Percentiles rank a stretch among this genome's conserved stretches.
These are phyloP conservation scores for Pleurotus tuber-regium DNA, from an alignment of 768 basidiomycete species.

Conservation along the genomic window DNA sequence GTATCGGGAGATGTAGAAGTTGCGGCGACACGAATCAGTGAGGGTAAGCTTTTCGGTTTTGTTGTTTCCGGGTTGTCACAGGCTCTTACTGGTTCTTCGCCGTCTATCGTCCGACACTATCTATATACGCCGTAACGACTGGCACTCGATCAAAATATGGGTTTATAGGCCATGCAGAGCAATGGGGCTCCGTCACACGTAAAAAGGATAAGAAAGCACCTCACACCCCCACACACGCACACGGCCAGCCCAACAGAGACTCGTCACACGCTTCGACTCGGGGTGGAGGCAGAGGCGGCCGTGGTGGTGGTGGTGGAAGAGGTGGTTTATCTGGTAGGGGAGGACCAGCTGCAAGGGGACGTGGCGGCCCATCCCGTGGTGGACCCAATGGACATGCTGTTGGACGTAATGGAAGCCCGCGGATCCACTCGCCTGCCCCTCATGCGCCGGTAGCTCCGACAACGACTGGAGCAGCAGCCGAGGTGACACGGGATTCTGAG, in stretches of 20 bases:
- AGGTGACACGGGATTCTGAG: conserved; percentile 16
- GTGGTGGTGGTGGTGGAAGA: conserved; percentile 58
- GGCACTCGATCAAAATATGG: no score
- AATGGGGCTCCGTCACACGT: conserved; percentile 81
- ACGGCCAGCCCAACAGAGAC: conserved; percentile 47
- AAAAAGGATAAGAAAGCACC: conserved; percentile 85
- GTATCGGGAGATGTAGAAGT: conserved; percentile 65
- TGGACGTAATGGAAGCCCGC: conserved; percentile 33
- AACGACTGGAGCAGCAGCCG: conserved; percentile 19
- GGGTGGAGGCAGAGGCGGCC: conserved; percentile 59
- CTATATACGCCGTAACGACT: no score
- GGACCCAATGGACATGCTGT: conserved; percentile 38
- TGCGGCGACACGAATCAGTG: conserved; percentile 72
- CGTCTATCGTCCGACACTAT: conserved; percentile 16
- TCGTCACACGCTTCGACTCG: conserved; percentile 31
- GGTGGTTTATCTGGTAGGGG: conserved; percentile 54
- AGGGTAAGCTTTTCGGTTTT: conserved; percentile 46
- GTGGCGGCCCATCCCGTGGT: conserved; percentile 15
- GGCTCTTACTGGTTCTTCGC: not conserved
- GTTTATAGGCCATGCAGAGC: conserved; percentile 62
- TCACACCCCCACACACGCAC: conserved; percentile 30
- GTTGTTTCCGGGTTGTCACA: not conserved
- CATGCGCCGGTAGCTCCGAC: conserved; percentile 22
- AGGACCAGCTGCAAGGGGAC: conserved; percentile 47
- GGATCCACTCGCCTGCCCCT: conserved; percentile 19